These are phyloP conservation scores for Globisporangium echinulatum DNA, from an alignment of 352 stramenopile species.

Conservation along the genomic window DNA sequence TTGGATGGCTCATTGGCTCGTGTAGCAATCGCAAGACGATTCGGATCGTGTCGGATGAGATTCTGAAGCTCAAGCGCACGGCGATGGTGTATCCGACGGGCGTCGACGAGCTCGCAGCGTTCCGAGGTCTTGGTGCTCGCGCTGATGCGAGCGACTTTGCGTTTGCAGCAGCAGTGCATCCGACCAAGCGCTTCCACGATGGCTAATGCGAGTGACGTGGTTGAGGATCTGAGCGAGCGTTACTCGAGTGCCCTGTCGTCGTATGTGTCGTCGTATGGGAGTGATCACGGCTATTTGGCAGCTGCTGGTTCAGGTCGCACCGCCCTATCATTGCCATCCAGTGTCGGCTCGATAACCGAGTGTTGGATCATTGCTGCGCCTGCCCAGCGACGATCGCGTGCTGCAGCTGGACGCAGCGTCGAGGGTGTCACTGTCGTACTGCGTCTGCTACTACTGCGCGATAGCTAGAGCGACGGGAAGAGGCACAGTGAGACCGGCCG, in stretches of 20 bases:
- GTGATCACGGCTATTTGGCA: not conserved
- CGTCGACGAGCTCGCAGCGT: conserved; percentile 8
- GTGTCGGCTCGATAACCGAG: no score
- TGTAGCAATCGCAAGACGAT: conserved; percentile 40
- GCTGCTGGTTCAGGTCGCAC: no score
- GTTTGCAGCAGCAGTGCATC: conserved; percentile 1
- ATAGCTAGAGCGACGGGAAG: not conserved
- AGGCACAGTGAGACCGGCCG: not conserved
- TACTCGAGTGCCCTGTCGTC: not conserved
- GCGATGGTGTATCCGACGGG: conserved; percentile 9
- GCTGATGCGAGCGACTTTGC: not conserved
- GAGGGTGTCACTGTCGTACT: not conserved
- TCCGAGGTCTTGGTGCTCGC: not conserved
- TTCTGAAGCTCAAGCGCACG: conserved; percentile 41
- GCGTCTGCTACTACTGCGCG: not conserved
- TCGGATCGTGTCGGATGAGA: conserved; percentile 32
- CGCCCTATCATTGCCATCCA: no score
- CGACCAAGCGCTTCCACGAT: not conserved
- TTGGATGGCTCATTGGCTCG: no score
- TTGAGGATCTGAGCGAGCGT: no score
- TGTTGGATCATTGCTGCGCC: not conserved
- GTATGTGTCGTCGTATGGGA: not conserved
- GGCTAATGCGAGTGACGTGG: not conserved
- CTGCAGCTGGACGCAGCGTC: not conserved
- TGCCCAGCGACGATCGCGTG: not conserved